Base-by-base conservation (phyloP, 2,329 filamentous ascomycete genomes). In the Penicillium sp. region DNA sequence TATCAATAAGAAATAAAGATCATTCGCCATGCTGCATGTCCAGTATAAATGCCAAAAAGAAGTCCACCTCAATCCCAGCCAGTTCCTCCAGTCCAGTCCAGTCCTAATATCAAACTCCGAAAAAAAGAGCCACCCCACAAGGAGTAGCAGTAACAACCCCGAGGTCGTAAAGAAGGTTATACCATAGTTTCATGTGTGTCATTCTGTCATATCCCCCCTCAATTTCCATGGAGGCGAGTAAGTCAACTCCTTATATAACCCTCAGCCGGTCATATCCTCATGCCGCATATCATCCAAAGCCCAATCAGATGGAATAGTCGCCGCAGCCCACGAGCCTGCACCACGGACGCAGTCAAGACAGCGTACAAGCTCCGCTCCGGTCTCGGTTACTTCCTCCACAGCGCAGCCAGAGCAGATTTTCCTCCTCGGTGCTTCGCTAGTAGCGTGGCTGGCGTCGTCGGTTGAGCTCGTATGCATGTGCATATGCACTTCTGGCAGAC, bases 391-490 rank as follows among this genome's bases (percentile, higher is more conserved):
- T 6, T 69, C 72, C 56, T 77, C 75, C 13, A 77, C 70, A 7
- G 75, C 72, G 64, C 74, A 77, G 40, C 66, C 63, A 1, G 75
- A 76, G 40, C 75, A 77, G 36, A 77, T 66, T 51, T 70, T 76
- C 39, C 73, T 56, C n/a, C 61, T 60, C 15, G 46, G 21, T 3
- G 13, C 43, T 23, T 50, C 29, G 33, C 13, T 36, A 10, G 19
- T 27, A n/a, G 56, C 44, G n/a, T 53, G 29, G 33, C 29, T 36
- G 31, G 13, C 21, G n/a, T 52, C 50, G 5, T 45, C 50, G 3
- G 13, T 27, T 23, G 21, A 7, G 29, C 21, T 36, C 15, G 8
- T 31, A 8, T 21, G 39, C 9, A 51, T 44, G 0, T 52, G 31
- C n/a, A 51, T 50, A 1, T 52, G 49, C 16, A 34, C 53, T 16